Evolutionary conservation across 768 basidiomycete species (phyloP).

Genomic region (Rhodotorula paludigena): DNA sequence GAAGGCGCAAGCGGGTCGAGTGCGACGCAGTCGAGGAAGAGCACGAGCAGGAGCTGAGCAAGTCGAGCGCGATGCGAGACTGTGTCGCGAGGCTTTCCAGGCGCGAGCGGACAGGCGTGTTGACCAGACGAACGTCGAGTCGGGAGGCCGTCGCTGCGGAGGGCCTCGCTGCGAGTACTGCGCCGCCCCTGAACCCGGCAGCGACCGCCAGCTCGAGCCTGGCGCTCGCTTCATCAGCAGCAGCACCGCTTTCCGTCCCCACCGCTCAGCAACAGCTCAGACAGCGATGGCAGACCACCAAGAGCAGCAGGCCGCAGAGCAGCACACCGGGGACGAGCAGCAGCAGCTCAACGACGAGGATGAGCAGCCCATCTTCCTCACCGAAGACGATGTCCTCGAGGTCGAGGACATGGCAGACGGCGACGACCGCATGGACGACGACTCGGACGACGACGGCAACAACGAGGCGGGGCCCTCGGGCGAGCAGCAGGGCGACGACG

Average conservation of each 20-base stretch:
- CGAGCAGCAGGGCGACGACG: conserved; percentile 56
- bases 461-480: conserved; percentile 51
- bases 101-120: no score
- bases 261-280: background rate
- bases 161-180: no score
- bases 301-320: background rate
- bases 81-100: no score
- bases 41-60: background rate
- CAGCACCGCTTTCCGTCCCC: background rate
- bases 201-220: no score
- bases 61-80: no score
- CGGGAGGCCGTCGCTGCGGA: no score
- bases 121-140: no score
- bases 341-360: background rate
- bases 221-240: background rate
- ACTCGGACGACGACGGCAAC: conserved; percentile 46
- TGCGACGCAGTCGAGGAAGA: background rate
- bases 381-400: conserved; percentile 57
- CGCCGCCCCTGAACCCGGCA: no score
- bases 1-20: background rate
- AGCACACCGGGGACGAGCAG: background rate
- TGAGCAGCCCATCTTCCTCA: conserved; percentile 24
- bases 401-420: conserved; percentile 34
- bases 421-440: conserved; percentile 60
- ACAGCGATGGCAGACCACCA: background rate